phyloP scores from a whole-genome alignment of 495 filamentous ascomycete species.

The Polyplosphaeria fusca region DNA sequence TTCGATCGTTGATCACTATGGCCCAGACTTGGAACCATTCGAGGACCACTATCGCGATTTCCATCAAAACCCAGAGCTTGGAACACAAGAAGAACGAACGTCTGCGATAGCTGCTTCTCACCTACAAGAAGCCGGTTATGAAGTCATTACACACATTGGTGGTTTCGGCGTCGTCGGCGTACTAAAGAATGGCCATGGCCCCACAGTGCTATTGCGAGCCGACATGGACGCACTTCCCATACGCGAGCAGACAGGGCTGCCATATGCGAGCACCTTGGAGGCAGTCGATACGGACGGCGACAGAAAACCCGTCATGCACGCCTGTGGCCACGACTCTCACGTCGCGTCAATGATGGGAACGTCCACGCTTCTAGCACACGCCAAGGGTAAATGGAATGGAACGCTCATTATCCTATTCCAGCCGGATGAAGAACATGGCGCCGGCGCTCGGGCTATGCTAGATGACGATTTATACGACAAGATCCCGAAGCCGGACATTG shows the following conservation, averaged over 20 bases:
- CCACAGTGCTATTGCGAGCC: constrained; percentile 54
- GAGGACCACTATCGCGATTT: neutral
- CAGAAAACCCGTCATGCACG: constrained; percentile 56
- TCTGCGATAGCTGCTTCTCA: neutral
- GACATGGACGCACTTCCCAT: constrained; percentile 63
- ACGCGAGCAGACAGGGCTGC: constrained; percentile 53
- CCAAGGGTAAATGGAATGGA: constrained; percentile 50
- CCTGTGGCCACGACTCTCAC: constrained; percentile 66
- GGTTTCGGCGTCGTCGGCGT: neutral
- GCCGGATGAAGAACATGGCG: constrained; percentile 55
- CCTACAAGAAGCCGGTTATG: neutral
- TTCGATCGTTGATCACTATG: neutral
- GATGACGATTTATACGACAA: constrained; percentile 57
- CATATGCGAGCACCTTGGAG: constrained; percentile 52
- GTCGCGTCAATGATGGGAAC: constrained; percentile 53
- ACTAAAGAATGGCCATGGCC: constrained; percentile 35
- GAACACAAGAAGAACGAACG: neutral
- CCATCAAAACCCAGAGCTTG: neutral
- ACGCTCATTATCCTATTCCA: constrained; percentile 60
- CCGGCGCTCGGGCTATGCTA: constrained; percentile 59
- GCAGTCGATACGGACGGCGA: neutral
- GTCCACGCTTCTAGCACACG: constrained; percentile 44
- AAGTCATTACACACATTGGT: neutral
- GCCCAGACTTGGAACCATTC: neutral
- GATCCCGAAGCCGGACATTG: constrained; percentile 52